Evolutionary conservation across 306 rosid genomes (phyloP), one percentile per base, ranked within the genome.

Genomic region (Chamaecrista fasciculata): DNA sequence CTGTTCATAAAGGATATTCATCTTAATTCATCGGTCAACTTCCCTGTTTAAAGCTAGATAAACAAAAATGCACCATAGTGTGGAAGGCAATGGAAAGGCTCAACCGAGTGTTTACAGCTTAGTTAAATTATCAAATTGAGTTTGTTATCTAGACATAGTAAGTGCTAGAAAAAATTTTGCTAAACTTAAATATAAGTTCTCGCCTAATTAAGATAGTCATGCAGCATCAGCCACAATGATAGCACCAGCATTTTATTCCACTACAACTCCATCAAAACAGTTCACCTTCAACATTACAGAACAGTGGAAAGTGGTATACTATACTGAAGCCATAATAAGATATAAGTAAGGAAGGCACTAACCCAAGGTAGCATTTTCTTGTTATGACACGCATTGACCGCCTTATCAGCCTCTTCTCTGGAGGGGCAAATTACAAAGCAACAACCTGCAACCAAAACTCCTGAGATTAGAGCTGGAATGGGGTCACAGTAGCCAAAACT

Each of bases 341-440:
- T 49, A 62, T 61, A 62, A 52, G 48, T 61, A 62, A 52, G 48
- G 74, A 55, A 63, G 56, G 52, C 63, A 87, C 87, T 76, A 65
- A 87, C 89, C 93, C 97, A 96, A 5, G 93, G 93, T 25, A 93
- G 59, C 12, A 96, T 90, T 77, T 83, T 90, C 83, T 87, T 85
- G 59, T 90, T 90, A 66, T 93, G 96, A 79, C 97, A 93, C 12
- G 91, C 96, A 93, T 80, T 77, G 82, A 93, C 97, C 61, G 96
- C 96, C 67, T 90, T 93, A 76, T 93, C 98, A 4, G 98, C 98
- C 72, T 93, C 98, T 48, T 90, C 79, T 51, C 96, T 83, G 68
- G 98, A 87, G 31, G 98, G 94, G 80, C 97, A 93, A 60, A 86
- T 90, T 58, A 93, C 74, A 70, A 93, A 93, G 74, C 98, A 90